phyloP scores from a whole-genome alignment of 768 basidiomycete species.

The Multifurca ochricompacta region DNA sequence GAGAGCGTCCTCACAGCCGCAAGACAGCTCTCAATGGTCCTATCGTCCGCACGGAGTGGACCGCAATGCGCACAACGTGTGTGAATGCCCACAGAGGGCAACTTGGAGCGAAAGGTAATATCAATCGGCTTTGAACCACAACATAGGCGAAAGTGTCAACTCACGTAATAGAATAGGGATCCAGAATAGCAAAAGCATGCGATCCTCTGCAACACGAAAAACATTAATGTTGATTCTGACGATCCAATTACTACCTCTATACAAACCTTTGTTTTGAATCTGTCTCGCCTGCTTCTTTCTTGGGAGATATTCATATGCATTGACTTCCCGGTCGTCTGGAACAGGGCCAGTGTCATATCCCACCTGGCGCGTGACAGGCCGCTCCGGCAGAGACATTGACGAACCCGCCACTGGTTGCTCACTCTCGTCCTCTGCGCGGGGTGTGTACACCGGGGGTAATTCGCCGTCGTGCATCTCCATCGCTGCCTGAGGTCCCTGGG shows the following conservation, averaged over 20 bases:
- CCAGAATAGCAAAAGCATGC: constrained; percentile 83
- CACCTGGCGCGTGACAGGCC: constrained; percentile 26
- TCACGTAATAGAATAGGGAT: constrained; percentile 73
- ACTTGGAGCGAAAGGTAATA: constrained; percentile 17
- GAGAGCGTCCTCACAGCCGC: constrained; percentile 9
- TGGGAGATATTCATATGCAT: constrained; percentile 61
- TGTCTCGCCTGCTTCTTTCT: constrained; percentile 35
- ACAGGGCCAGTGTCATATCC: constrained; percentile 42
- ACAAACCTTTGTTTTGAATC: constrained; percentile 63
- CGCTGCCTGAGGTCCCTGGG: constrained; percentile 37
- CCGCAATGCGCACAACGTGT: constrained; percentile 22
- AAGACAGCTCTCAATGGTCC: constrained; percentile 16
- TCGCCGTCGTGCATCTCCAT: constrained; percentile 33
- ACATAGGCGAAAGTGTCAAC: constrained; percentile 27
- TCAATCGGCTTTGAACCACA: background rate
- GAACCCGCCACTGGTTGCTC: constrained; percentile 14
- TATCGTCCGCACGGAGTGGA: constrained; percentile 18
- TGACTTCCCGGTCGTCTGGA: constrained; percentile 54
- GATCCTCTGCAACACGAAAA: constrained; percentile 50
- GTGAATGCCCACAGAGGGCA: constrained; percentile 30
- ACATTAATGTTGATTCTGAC: background rate
- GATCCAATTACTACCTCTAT: background rate
- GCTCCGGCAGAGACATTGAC: constrained; percentile 28
- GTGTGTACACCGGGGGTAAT: constrained; percentile 70
- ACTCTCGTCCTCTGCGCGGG: constrained; percentile 32